Conservation (phyloP, 108 stramenopile species). For the Nitzschia sp. region DNA sequence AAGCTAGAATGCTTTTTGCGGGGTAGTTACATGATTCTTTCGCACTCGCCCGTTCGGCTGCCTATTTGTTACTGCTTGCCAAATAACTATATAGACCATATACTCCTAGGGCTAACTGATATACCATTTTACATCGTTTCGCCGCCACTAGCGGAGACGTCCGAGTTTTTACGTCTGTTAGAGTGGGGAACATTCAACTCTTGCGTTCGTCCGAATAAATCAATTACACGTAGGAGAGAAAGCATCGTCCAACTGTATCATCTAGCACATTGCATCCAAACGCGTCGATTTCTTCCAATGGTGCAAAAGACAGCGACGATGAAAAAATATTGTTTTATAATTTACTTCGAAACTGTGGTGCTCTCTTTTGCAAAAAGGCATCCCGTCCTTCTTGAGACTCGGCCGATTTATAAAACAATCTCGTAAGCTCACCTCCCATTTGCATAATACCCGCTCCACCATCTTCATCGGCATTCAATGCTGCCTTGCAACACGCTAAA, state of each 20-base stretch:
- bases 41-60: background rate
- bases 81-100: background rate
- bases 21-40: background rate
- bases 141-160: too few species aligned
- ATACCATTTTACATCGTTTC: background rate
- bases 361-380: conserved; percentile 88
- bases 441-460: conserved; percentile 90
- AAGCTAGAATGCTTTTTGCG: background rate
- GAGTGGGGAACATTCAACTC: too few species aligned
- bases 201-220: too few species aligned
- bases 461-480: conserved; percentile 94
- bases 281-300: too few species aligned
- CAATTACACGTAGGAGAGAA: too few species aligned
- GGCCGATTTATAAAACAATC: conserved; percentile 90
- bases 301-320: background rate
- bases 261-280: too few species aligned
- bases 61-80: background rate
- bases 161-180: too few species aligned
- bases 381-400: conserved; percentile 92
- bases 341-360: conserved; percentile 76
- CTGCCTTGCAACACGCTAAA: conserved; percentile 88
- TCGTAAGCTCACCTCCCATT: conserved; percentile 91
- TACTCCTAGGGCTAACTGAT: background rate
- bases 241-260: too few species aligned
- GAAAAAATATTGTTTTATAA: conserved; percentile 4